Percentiles rank a stretch among this genome's conserved stretches.
These are phyloP conservation scores for Ogataea trehalophila DNA, from an alignment of 805 yeast species.

Conservation along the genomic window DNA sequence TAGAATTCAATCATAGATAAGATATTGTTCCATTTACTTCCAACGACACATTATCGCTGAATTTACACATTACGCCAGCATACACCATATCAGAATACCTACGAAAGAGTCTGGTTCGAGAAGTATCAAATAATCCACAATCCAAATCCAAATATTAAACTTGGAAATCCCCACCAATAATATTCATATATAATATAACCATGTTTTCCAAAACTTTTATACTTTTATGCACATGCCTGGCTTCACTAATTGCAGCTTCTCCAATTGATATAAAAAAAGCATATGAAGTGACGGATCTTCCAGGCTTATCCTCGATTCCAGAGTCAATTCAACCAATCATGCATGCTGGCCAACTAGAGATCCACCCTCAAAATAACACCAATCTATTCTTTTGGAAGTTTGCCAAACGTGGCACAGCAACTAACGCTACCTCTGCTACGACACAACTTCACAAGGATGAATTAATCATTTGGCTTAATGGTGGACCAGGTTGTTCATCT, in stretches of 20 bases:
- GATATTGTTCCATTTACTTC: too few relatives aligned
- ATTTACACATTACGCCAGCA: too few relatives aligned
- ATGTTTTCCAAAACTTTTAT: not conserved
- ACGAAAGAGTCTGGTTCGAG: too few relatives aligned
- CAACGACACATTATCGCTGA: too few relatives aligned
- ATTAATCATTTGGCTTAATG: conserved; percentile 85
- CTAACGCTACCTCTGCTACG: not conserved
- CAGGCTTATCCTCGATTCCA: conserved; percentile 23
- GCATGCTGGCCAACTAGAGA: conserved; percentile 64
- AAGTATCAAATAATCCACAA: too few relatives aligned
- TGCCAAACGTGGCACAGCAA: conserved; percentile 22
- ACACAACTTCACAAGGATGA: conserved; percentile 22
- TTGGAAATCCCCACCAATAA: too few relatives aligned
- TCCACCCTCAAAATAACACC: conserved; percentile 48
- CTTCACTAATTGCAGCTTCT: not conserved
- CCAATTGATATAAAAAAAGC: conserved; percentile 2
- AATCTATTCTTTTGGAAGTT: conserved; percentile 79
- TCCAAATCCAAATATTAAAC: too few relatives aligned
- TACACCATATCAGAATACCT: too few relatives aligned
- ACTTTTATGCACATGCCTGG: not conserved
- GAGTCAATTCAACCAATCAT: conserved; percentile 39
- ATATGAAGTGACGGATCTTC: conserved; percentile 20
- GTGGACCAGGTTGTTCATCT: conserved; percentile 98
- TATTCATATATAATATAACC: not conserved
- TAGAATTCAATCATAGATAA: too few relatives aligned